Base-by-base conservation (phyloP, 1,139 yeast species). In the Hyphopichia khmerensis region DNA sequence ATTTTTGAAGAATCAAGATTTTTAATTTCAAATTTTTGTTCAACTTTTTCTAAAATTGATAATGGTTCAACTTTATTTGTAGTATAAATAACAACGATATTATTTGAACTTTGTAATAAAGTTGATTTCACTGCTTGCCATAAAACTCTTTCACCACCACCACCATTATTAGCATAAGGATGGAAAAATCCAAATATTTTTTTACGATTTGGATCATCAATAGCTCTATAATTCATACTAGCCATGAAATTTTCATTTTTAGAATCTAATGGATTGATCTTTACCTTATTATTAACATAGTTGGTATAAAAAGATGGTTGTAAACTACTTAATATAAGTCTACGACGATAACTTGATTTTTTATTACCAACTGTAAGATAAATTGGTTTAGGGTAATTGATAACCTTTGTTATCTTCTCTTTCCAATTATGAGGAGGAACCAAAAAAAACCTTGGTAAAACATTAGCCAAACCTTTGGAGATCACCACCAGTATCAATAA, bases 141-240 rank as follows among this genome's bases (percentile, higher is more conserved):
- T 37, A 95, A 71, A 0, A 95, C 99, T 40, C 95, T 78, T 62
- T 95, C 99, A 19, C 99, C 99, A 33, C 99, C 99, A 16, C 99
- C 99, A 33, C 96, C 96, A 38, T 96, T 95, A 60, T 88, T 88
- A 49, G 97, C 91, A 54, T 85, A 87, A 0, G 99, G 99, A 64
- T 95, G 99, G 70, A 93, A 90, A 58, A 87, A 91, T 6, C 98
- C 99, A 55, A 71, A 85, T 16, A 88, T 59, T 16, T 70, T 49
- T 40, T 59, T 68, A 35, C 85, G 64, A 33, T 53, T 58, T 5
- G 67, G 64, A 50, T 72, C 80, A 15, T 59, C 56, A 6, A 64
- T 60, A 29, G 56, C 67, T 39, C 77, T 57, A 17, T 71, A 69
- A 33, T 53, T 58, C 68, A 70, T 63, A 29, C 52, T 55, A 10